Evolutionary conservation across 306 rosid genomes (phyloP), one percentile per base, ranked within the genome.

Genomic region (Cyclanthera cordifolia): DNA sequence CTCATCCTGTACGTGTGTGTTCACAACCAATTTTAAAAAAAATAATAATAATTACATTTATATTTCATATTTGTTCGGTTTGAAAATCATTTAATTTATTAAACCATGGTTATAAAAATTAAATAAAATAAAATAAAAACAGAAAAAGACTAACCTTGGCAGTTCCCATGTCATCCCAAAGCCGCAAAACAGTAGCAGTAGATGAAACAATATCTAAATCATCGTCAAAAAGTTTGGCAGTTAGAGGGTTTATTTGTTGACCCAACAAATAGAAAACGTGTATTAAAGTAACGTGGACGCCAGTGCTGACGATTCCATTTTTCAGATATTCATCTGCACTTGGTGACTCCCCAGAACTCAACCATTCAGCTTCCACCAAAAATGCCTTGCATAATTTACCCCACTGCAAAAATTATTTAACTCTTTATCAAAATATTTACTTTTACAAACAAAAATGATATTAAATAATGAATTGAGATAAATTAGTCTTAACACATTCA

Each of bases 131-230:
- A 4, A 28, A 28, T 28, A 28, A 28, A 28, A 2, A 28, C 4
- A n/a, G n/a, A n/a, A n/a, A n/a, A n/a, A 57, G 67, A 30, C 27
- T 20, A 19, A 69, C 72, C 59, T 69, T 81, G 8, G 90, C 89
- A 74, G 53, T 83, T 75, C 89, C 94, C 41, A 89, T 74, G 70
- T 86, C 96, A 59, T 89, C 94, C 90, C 94, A 89, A 37, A 86
- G 96, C 9, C 96, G 76, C 39, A 87, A 82, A 67, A 89, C 80
- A 15, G 84, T 74, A 12, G 90, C 89, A 0, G 77, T 8, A 0
- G 85, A 89, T 23, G 87, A 73, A 25, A 81, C 67, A 4, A 89
- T 75, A 58, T 8, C 32, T 19, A 85, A 86, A 67, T 34, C 63
- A 2, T 15, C 46, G 4, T 87, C 82, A 60, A 85, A 24, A 41